phyloP scores from a whole-genome alignment of 345 rosid genomes.

The Euphorbia lathyris region DNA sequence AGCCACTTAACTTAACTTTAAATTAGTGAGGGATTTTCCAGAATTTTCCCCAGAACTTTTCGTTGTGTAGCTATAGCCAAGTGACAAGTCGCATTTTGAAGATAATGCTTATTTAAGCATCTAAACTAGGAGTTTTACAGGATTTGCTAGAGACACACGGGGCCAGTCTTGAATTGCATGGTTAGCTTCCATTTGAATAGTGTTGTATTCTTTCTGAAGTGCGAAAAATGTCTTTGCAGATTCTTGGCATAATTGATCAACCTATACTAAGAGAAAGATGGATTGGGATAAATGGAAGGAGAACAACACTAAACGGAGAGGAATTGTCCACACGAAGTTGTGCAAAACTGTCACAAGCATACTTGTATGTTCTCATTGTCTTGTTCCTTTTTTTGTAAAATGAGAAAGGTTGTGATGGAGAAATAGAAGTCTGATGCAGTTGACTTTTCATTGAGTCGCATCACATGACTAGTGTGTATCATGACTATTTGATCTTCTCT shows the following conservation, averaged over 20 bases:
- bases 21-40: too few species aligned
- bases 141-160: background rate
- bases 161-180: background rate
- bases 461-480: conserved; percentile 1
- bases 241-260: conserved; percentile 89
- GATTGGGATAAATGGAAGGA: conserved; percentile 79
- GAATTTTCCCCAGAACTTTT: background rate
- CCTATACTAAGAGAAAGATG: conserved; percentile 88
- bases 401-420: background rate
- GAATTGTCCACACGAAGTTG: conserved; percentile 73
- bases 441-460: conserved; percentile 2
- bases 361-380: conserved; percentile 55
- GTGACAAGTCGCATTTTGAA: background rate
- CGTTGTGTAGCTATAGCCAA: background rate
- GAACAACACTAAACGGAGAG: conserved; percentile 67
- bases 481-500: conserved; percentile 1
- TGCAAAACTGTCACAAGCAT: conserved; percentile 64
- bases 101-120: background rate
- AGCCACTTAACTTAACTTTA: too few species aligned
- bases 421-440: background rate
- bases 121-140: background rate
- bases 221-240: conserved; percentile 32
- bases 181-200: background rate
- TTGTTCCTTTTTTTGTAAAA: background rate
- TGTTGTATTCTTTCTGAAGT: background rate